Evolutionary conservation across 345 rosid species (phyloP).

Genomic region (Anastatica hierochuntica): DNA sequence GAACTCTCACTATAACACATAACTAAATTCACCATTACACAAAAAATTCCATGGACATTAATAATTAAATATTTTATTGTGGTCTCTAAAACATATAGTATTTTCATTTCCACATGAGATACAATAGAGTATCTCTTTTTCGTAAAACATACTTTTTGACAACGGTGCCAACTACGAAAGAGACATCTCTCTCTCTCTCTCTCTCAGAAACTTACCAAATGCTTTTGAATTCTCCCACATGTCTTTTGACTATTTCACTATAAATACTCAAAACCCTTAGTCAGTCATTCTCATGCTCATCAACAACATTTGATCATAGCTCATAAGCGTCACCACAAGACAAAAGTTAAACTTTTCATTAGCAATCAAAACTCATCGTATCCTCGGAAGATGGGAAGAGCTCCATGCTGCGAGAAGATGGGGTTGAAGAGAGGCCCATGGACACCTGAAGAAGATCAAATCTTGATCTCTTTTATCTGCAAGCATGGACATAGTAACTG

Average conservation of each 20-base stretch:
- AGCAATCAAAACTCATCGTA: not conserved
- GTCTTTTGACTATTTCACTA: constrained; percentile 11
- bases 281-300: constrained; percentile 14
- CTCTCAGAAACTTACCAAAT: constrained; percentile 14
- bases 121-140: not conserved
- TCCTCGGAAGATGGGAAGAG: constrained; percentile 55
- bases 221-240: constrained; percentile 25
- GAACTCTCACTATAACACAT: constrained; percentile 3
- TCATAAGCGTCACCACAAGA: not conserved
- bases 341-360: not conserved
- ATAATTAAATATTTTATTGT: not conserved
- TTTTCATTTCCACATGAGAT: not conserved
- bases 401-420: constrained; percentile 83
- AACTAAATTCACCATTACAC: not conserved
- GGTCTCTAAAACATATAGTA: not conserved
- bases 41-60: not conserved
- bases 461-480: constrained; percentile 41
- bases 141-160: constrained; percentile 7
- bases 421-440: constrained; percentile 77
- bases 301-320: not conserved
- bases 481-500: constrained; percentile 60
- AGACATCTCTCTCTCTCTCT: not conserved
- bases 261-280: constrained; percentile 15
- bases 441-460: constrained; percentile 62
- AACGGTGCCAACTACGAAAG: constrained; percentile 1